Conservation (phyloP, 2,329 filamentous ascomycete species). For the Coniella lustricola region DNA sequence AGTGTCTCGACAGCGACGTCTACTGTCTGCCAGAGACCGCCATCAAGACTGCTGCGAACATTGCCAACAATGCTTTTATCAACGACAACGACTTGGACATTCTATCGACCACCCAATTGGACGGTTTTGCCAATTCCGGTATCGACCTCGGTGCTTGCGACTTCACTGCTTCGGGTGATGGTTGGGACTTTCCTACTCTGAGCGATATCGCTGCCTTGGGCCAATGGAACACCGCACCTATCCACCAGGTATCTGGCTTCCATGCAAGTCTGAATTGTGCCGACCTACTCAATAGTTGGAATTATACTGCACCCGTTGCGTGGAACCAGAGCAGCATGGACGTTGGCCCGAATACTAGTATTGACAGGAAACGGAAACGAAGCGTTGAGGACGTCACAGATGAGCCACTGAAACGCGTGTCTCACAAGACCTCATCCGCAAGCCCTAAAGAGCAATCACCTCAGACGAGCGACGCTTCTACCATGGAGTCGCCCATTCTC, state of each 20-base stretch:
- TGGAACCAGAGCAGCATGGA: slow-evolving; percentile 1
- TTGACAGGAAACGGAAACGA: slow-evolving; percentile 13
- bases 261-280: slow-evolving; percentile 9
- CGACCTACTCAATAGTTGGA: slow-evolving; percentile 11
- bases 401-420: slow-evolving; percentile 7
- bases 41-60: slow-evolving; percentile 1
- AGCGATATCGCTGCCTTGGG: slow-evolving; percentile 2
- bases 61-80: slow-evolving; percentile 7
- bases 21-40: slow-evolving; percentile 10
- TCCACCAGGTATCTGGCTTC: neutral
- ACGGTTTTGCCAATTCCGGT: slow-evolving; percentile 8
- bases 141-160: slow-evolving; percentile 5
- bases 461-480: slow-evolving; percentile 5
- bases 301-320: slow-evolving; percentile 13
- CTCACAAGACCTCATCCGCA: slow-evolving; percentile 10
- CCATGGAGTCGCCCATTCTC: slow-evolving; percentile 6
- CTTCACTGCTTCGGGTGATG: neutral
- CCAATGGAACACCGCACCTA: slow-evolving; percentile 14
- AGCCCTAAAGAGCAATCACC: neutral
- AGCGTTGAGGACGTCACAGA: slow-evolving; percentile 2
- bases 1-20: slow-evolving; percentile 11
- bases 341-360: neutral
- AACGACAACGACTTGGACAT: slow-evolving; percentile 1
- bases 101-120: slow-evolving; percentile 1
- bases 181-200: slow-evolving; percentile 9